A percentile compares a stretch with the other conserved stretches of the same genome.
Conservation (phyloP, 306 rosid species). For the Trichosanthes truncata region DNA sequence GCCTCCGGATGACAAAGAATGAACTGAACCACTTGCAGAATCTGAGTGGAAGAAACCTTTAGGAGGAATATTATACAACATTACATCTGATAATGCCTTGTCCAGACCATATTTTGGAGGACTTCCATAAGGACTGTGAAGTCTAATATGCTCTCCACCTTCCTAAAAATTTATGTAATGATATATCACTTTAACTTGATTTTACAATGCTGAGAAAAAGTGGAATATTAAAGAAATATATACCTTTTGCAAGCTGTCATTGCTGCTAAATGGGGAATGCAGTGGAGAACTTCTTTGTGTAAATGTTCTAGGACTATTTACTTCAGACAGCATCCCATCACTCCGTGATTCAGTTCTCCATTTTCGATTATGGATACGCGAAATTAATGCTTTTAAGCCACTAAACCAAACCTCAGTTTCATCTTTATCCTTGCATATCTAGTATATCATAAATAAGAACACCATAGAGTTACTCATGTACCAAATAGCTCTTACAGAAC, state of each 20-base stretch:
- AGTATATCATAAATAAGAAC: conserved; percentile 26
- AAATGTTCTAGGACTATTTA: conserved; percentile 93
- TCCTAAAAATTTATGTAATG: conserved; percentile 48
- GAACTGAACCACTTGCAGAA: conserved; percentile 88
- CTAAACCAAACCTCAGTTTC: conserved; percentile 99
- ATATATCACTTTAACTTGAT: conserved; percentile 12
- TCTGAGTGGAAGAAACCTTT: conserved; percentile 89
- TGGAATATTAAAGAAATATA: conserved; percentile 9
- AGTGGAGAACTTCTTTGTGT: conserved; percentile 94
- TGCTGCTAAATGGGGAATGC: conserved; percentile 90
- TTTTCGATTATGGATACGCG: conserved; percentile 75
- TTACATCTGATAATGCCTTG: conserved; percentile 79
- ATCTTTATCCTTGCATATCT: conserved; percentile 99
- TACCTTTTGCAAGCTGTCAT: conserved; percentile 92
- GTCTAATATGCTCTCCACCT: conserved; percentile 77
- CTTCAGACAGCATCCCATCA: conserved; percentile 92
- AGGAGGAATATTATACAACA: conserved; percentile 68
- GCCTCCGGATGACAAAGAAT: conserved; percentile 95
- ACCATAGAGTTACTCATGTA: conserved; percentile 18
- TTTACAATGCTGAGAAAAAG: conserved; percentile 14
- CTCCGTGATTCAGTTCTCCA: conserved; percentile 99
- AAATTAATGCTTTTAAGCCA: conserved; percentile 89
- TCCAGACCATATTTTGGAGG: conserved; percentile 93
- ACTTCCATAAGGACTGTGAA: conserved; percentile 91
- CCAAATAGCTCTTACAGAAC: neutral